phyloP scores from a whole-genome alignment of 805 yeast genomes.

The Lipomyces kockii region DNA sequence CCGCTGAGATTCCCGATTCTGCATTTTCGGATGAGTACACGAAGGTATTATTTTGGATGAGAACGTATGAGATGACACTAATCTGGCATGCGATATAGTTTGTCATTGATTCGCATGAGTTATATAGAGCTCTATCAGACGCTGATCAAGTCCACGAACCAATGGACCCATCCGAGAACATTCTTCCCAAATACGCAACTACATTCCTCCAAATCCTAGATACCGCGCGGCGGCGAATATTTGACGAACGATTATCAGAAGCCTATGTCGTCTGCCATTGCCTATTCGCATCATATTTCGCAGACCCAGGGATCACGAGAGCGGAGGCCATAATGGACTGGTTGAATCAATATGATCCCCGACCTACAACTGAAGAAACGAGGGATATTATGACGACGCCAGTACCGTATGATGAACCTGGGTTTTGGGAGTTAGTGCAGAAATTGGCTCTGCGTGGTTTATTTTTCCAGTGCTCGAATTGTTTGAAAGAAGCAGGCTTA shows the following conservation, averaged over 20 bases:
- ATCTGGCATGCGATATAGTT: constrained; percentile 8
- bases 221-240: constrained; percentile 26
- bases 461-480: constrained; percentile 33
- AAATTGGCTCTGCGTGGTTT: constrained; percentile 37
- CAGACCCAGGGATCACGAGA: constrained; percentile 24
- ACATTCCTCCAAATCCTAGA: constrained; percentile 26
- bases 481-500: constrained; percentile 30
- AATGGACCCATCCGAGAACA: constrained; percentile 12
- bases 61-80: background rate
- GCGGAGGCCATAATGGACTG: constrained; percentile 40
- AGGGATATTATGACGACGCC: constrained; percentile 33
- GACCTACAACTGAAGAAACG: constrained; percentile 37
- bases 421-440: constrained; percentile 39
- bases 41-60: constrained; percentile 15
- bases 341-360: constrained; percentile 40
- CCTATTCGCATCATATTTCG: constrained; percentile 37
- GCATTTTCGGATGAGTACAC: constrained; percentile 25
- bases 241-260: constrained; percentile 31
- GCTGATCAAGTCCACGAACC: constrained; percentile 10
- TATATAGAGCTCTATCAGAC: constrained; percentile 18
- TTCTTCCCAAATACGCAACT: constrained; percentile 21
- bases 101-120: constrained; percentile 26
- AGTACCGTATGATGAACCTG: constrained; percentile 33
- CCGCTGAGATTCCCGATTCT: constrained; percentile 31
- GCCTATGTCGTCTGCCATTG: constrained; percentile 38